Conservation (phyloP, 345 rosid genomes). For the Rhodamnia argentea region DNA sequence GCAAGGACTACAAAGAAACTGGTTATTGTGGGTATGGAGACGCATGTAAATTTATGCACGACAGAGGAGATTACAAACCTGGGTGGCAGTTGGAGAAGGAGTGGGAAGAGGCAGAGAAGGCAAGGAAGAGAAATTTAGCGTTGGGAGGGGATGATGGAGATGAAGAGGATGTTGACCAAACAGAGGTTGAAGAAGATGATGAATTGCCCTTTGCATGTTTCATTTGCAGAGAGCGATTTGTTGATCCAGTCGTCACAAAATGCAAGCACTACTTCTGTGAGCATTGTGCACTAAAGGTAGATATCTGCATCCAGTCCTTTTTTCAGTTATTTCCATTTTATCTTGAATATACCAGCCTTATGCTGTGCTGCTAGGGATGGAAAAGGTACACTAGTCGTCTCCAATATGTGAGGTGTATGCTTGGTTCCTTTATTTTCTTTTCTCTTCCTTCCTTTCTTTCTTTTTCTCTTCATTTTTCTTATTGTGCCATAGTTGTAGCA, state of each 20-base stretch:
- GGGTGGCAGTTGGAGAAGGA: slow-evolving; percentile 93
- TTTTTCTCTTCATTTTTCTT: background rate
- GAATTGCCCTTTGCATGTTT: slow-evolving; percentile 75
- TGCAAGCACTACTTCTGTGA: slow-evolving; percentile 91
- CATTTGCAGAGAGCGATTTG: slow-evolving; percentile 69
- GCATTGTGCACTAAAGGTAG: slow-evolving; percentile 89
- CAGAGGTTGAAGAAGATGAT: slow-evolving; percentile 44
- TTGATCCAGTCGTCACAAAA: slow-evolving; percentile 76
- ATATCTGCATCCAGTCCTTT: background rate
- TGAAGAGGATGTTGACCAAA: slow-evolving; percentile 19
- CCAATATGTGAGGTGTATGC: background rate
- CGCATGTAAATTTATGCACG: slow-evolving; percentile 85
- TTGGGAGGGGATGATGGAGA: slow-evolving; percentile 50
- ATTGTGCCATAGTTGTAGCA: background rate
- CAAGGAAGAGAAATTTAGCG: slow-evolving; percentile 69
- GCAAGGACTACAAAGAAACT: slow-evolving; percentile 91
- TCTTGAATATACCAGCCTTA: background rate
- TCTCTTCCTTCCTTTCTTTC: background rate
- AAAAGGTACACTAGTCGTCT: background rate
- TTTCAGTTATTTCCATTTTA: background rate
- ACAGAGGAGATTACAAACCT: slow-evolving; percentile 84
- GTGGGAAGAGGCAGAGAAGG: slow-evolving; percentile 87
- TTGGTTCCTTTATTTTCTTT: background rate
- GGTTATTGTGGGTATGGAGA: slow-evolving; percentile 95
- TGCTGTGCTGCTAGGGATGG: background rate